Conservation (phyloP, 345 rosid genomes). For the Limnanthes douglasii region DNA sequence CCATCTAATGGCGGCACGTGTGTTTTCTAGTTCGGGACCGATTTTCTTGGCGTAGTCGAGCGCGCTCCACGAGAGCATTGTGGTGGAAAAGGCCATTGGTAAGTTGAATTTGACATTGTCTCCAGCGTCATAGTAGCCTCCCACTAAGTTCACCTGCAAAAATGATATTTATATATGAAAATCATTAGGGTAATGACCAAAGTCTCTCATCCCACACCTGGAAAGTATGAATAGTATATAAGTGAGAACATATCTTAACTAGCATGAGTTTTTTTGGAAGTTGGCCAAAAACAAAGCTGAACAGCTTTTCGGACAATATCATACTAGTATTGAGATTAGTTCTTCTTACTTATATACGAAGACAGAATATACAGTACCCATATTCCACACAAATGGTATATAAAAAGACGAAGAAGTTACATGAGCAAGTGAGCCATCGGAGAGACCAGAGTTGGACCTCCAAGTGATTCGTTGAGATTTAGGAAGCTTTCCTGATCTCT, state of each 20-base stretch:
- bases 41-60: slow-evolving; percentile 62
- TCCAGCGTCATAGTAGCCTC: slow-evolving; percentile 94
- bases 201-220: no score
- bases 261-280: no score
- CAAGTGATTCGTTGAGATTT: slow-evolving; percentile 34
- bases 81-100: slow-evolving; percentile 91
- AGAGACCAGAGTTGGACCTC: slow-evolving; percentile 69
- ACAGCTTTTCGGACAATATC: no score
- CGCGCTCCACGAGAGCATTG: slow-evolving; percentile 83
- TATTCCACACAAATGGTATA: no score
- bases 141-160: slow-evolving; percentile 66
- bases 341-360: neutral
- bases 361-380: no score
- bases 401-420: slow-evolving; percentile 15
- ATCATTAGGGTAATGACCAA: neutral
- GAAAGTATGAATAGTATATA: no score
- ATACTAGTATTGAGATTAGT: no score
- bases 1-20: slow-evolving; percentile 72
- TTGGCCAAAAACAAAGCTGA: no score
- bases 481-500: slow-evolving; percentile 73
- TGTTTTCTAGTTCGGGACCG: slow-evolving; percentile 45
- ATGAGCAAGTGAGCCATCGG: slow-evolving; percentile 47
- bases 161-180: neutral
- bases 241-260: no score
- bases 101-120: slow-evolving; percentile 87